Evolutionary conservation across 1,284 basidiomycete species (phyloP).

Genomic region (Hymenochaete sp.): DNA sequence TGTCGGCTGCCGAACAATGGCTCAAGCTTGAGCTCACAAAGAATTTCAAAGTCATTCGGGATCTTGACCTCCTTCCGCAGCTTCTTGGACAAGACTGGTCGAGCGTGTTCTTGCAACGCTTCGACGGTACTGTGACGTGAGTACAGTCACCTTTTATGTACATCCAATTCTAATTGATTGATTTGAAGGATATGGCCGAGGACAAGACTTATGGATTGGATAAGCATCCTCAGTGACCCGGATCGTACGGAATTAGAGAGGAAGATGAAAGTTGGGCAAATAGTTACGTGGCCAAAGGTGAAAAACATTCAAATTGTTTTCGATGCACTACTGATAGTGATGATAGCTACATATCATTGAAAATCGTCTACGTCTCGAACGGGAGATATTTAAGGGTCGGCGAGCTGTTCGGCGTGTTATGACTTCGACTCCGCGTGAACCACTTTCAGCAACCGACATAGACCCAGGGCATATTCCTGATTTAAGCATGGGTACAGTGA

Average conservation of each 20-base stretch:
- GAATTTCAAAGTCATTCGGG: conserved; percentile 93
- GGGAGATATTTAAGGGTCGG: conserved; percentile 76
- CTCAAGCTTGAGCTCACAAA: conserved; percentile 91
- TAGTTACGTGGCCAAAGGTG: conserved; percentile 95
- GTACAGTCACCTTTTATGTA: conserved; percentile 24
- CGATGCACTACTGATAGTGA: background rate
- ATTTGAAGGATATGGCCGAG: conserved; percentile 75
- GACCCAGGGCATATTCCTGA: conserved; percentile 14
- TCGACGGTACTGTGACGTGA: conserved; percentile 76
- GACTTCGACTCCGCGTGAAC: conserved; percentile 29
- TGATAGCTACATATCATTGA: conserved; percentile 81
- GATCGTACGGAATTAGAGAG: conserved; percentile 68
- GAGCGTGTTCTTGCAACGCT: conserved; percentile 85
- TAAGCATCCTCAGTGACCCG: conserved; percentile 78
- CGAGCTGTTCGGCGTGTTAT: conserved; percentile 56
- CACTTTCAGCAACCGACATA: conserved; percentile 14
- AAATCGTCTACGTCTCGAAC: conserved; percentile 74
- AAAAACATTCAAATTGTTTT: conserved; percentile 18
- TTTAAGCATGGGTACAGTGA: conserved; percentile 10
- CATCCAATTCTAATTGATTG: conserved; percentile 25
- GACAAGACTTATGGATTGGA: conserved; percentile 76
- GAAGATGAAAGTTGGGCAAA: conserved; percentile 80
- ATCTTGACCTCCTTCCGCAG: conserved; percentile 84
- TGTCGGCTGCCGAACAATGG: conserved; percentile 89
- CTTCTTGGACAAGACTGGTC: conserved; percentile 92